Evolutionary conservation across 257 asterid species (phyloP), one percentile per base, ranked within the genome.

Genomic region (Eustoma russellianum): DNA sequence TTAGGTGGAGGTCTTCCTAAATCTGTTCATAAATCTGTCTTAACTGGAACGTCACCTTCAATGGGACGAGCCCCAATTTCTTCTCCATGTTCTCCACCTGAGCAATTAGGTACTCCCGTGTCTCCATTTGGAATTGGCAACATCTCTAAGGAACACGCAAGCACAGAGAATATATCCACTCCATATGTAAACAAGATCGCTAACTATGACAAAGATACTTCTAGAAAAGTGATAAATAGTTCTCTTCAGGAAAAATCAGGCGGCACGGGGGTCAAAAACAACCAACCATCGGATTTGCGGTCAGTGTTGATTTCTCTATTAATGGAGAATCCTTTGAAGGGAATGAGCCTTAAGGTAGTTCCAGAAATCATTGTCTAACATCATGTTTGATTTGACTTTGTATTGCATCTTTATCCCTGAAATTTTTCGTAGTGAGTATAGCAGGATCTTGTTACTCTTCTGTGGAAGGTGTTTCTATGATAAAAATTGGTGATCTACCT

Each of bases 281-380:
- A 77, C 50, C 81, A 70, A 50, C 75, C 82, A 13, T 16, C 82
- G 50, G 89, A 92, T 66, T 74, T 92, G 83, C 75, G 70, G 64
- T 73, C 84, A 70, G 63, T 77, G 83, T 65, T 92, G 60, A 66
- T 67, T 55, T 79, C 94, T 63, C 77, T 83, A 43, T 93, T 88
- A 52, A 69, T 52, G 77, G 94, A 88, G 78, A 70, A 74, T 59
- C 83, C 79, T 45, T 59, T 83, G 44, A 78, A 73, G 28, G 99
- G 97, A 73, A 83, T 88, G 94, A 88, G 83, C 69, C 74, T 83
- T 17, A 82, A 81, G 90, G 99, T 88, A 66, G 71, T 69, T 54
- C 50, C 56, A 64, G 48, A 53, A 55, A 52, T 45, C 45, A 38
- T 15, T 17, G n/a, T 63, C 18, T 17, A 50, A 33, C 44, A 14